phyloP scores from a whole-genome alignment of 495 filamentous ascomycete genomes.

The Xylaria scruposa region DNA sequence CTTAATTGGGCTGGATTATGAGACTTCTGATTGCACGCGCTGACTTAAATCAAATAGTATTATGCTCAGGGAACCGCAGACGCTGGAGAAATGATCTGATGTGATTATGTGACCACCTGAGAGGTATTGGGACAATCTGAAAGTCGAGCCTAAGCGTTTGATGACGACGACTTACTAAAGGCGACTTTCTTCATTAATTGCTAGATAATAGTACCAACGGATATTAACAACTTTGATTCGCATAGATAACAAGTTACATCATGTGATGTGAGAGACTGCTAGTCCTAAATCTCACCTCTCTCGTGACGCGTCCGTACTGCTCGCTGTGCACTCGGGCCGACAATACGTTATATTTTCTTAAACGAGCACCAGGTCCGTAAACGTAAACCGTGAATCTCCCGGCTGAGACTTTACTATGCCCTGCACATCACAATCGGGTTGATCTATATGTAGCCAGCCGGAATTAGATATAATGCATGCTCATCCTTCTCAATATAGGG shows the following conservation, averaged over 20 bases:
- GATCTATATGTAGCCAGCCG: not conserved
- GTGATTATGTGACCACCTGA: not conserved
- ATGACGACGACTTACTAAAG: not conserved
- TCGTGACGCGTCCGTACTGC: not conserved
- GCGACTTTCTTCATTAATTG: not conserved
- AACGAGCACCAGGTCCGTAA: not conserved
- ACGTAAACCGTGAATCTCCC: not conserved
- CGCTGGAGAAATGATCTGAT: not conserved
- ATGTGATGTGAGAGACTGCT: too few relatives aligned
- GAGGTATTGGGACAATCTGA: not conserved
- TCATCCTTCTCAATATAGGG: not conserved
- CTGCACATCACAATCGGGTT: not conserved
- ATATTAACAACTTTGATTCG: not conserved
- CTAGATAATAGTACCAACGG: not conserved
- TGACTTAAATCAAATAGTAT: not conserved
- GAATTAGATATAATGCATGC: not conserved
- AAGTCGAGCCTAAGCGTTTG: not conserved
- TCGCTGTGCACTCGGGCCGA: not conserved
- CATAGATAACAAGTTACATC: not conserved
- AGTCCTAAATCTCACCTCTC: not conserved
- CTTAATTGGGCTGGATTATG: not conserved
- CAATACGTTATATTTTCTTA: not conserved
- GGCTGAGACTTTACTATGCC: not conserved
- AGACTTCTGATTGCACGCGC: not conserved
- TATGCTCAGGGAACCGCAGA: slow-evolving; percentile 18